Evolutionary conservation across 495 filamentous ascomycete species (phyloP).

Genomic region (Aspergillus egyptiacus): DNA sequence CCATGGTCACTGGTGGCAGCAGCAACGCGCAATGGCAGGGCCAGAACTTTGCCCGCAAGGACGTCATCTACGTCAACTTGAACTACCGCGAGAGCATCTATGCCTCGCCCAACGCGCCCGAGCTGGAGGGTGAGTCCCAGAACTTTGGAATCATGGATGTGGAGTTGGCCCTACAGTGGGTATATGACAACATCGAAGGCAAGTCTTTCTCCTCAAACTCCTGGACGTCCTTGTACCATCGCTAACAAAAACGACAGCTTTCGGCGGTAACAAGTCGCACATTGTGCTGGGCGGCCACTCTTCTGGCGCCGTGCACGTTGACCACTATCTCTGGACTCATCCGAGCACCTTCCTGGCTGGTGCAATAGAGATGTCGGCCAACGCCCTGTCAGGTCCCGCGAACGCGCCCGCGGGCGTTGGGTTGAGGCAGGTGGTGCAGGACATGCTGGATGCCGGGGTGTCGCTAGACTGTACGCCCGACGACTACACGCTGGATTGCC

Average conservation of each 20-base stretch:
- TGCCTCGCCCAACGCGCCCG: constrained; percentile 22
- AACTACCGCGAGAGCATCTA: constrained; percentile 28
- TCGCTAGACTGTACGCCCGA: constrained; percentile 17
- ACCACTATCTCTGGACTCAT: constrained; percentile 28
- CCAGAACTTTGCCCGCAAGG: constrained; percentile 25
- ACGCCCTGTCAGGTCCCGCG: constrained; percentile 22
- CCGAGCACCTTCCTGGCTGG: constrained; percentile 24
- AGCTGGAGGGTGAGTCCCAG: constrained; percentile 23
- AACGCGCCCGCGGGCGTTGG: constrained; percentile 17
- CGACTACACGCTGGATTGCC: constrained; percentile 21
- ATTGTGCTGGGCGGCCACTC: constrained; percentile 26
- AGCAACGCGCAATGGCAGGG: constrained; percentile 26
- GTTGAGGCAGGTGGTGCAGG: constrained; percentile 18
- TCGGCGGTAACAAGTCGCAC: constrained; percentile 23
- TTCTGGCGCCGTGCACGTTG: constrained; percentile 23
- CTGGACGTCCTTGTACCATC: background rate
- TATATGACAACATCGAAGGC: constrained; percentile 23
- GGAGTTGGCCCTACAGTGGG: constrained; percentile 24
- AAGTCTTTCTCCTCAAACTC: background rate
- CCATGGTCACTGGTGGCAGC: constrained; percentile 23
- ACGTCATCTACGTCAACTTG: constrained; percentile 26
- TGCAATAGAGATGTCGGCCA: constrained; percentile 27
- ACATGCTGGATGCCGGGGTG: constrained; percentile 19
- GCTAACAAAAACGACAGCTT: constrained; percentile 10
- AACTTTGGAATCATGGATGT: constrained; percentile 28